These are phyloP conservation scores for Capronia epimyces DNA, from an alignment of 2,329 filamentous ascomycete species.

Conservation along the genomic window DNA sequence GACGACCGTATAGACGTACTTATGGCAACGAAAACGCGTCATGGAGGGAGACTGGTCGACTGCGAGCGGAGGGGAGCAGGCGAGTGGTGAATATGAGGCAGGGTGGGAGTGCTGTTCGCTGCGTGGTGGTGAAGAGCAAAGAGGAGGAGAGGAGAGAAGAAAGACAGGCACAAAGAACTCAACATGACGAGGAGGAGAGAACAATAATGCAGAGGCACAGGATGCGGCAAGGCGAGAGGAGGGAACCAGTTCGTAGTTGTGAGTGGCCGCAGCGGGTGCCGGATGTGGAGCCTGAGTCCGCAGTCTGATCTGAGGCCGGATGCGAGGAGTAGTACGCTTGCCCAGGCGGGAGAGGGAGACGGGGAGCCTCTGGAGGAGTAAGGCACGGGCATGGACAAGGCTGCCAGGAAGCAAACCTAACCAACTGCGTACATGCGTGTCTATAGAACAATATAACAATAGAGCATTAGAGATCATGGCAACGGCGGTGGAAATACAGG, in stretches of 20 bases:
- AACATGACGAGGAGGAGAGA: slow-evolving; percentile 21
- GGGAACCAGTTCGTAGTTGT: slow-evolving; percentile 7
- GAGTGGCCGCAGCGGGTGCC: slow-evolving; percentile 7
- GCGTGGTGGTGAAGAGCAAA: slow-evolving; percentile 9
- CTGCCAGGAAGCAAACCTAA: no score
- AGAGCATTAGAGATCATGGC: no score
- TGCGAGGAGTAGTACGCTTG: no score
- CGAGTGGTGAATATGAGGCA: slow-evolving; percentile 4
- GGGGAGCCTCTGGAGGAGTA: no score
- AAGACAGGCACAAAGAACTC: slow-evolving; percentile 12
- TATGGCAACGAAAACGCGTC: slow-evolving; percentile 21
- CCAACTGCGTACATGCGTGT: no score
- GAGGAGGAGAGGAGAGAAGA: not conserved
- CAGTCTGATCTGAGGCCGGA: not conserved
- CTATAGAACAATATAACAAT: not conserved
- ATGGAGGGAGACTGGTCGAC: slow-evolving; percentile 7
- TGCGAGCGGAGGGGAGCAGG: slow-evolving; percentile 7
- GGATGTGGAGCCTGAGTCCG: slow-evolving; percentile 17
- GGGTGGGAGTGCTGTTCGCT: slow-evolving; percentile 3
- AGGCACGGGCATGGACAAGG: no score
- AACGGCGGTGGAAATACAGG: no score
- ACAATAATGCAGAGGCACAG: slow-evolving; percentile 13
- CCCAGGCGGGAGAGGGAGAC: no score
- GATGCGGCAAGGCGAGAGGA: slow-evolving; percentile 5
- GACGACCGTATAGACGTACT: slow-evolving; percentile 18